These are phyloP conservation scores for Petunia axillaris DNA, from an alignment of 257 asterid species.

Conservation along the genomic window DNA sequence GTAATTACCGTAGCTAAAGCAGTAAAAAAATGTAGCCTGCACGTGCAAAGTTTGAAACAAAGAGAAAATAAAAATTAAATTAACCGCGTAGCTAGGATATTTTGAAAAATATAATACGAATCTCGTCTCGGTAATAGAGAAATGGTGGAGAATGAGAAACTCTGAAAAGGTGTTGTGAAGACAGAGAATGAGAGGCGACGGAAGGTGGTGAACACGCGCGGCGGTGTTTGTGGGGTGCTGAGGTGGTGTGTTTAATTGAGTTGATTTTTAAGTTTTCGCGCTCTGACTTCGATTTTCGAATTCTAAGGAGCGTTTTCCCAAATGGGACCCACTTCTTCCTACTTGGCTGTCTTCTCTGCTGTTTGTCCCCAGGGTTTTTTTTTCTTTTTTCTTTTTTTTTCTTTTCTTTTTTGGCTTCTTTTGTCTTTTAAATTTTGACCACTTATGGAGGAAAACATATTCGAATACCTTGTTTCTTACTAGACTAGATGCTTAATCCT, in stretches of 20 bases:
- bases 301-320: constrained; percentile 40
- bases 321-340: constrained; percentile 20
- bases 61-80: not conserved
- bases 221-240: not conserved
- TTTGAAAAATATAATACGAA: constrained; percentile 27
- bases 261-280: constrained; percentile 56
- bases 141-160: constrained; percentile 31
- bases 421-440: not conserved
- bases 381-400: not conserved
- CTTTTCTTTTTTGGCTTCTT: not conserved
- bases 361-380: not conserved
- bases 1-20: not conserved
- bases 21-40: not conserved
- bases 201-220: constrained; percentile 5
- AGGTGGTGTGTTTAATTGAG: not conserved
- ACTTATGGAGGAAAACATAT: too few species aligned
- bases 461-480: not conserved
- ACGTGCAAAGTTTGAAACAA: constrained; percentile 4
- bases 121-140: constrained; percentile 37
- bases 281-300: constrained; percentile 54
- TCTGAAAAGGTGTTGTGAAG: constrained; percentile 28
- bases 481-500: not conserved
- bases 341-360: not conserved
- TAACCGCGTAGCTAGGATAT: too few species aligned
- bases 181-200: not conserved